Evolutionary conservation across 768 basidiomycete species (phyloP).

Genomic region (Lactarius psammicola): DNA sequence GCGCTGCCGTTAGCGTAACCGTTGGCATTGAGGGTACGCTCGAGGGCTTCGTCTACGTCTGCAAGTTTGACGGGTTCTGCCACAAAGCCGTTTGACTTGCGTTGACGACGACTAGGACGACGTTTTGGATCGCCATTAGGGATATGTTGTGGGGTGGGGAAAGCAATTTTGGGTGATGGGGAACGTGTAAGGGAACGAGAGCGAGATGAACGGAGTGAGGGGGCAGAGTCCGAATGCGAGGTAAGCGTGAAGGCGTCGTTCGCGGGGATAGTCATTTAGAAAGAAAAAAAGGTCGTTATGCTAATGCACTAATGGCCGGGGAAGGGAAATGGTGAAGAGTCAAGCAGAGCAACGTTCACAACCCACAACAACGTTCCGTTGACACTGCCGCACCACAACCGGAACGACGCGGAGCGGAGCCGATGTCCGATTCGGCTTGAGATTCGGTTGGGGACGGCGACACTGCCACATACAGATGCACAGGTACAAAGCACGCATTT

Average conservation of each 20-base stretch:
- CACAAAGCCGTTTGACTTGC: conserved; percentile 25
- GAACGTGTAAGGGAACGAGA: conserved; percentile 31
- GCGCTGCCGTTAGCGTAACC: conserved; percentile 11
- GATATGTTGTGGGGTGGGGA: conserved; percentile 20
- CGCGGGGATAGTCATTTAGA: conserved; percentile 25
- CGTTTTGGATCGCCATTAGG: conserved; percentile 24
- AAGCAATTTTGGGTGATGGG: conserved; percentile 29
- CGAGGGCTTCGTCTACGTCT: conserved; percentile 27
- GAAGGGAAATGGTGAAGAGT: neutral
- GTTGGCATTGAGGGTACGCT: conserved; percentile 22
- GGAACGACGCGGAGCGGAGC: neutral
- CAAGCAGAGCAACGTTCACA: neutral
- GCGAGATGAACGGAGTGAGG: conserved; percentile 27
- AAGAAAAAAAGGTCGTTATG: neutral
- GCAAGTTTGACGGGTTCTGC: conserved; percentile 25
- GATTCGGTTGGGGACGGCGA: neutral
- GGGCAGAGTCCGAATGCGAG: conserved; percentile 25
- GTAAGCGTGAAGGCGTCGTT: conserved; percentile 30
- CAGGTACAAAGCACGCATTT: too few species aligned
- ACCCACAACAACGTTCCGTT: neutral
- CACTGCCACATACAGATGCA: neutral
- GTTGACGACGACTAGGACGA: conserved; percentile 25
- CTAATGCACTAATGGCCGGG: too few species aligned
- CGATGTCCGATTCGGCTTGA: neutral
- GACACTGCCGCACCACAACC: neutral